Conservation (phyloP, 2,329 filamentous ascomycete species). For the Pseudocercospora macadamiae region DNA sequence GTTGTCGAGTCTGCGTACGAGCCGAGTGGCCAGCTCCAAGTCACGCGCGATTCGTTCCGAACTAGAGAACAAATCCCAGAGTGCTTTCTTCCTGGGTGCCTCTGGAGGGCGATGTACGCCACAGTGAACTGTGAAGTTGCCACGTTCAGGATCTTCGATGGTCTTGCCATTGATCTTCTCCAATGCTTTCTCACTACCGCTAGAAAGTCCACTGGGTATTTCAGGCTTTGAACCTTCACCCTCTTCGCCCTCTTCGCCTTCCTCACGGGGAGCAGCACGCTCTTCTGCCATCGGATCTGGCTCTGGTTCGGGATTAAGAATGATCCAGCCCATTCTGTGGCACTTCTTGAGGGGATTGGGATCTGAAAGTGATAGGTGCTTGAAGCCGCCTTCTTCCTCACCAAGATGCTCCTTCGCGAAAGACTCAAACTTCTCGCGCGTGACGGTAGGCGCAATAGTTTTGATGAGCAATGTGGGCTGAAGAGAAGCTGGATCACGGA, state of each 20-base stretch:
- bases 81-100: slow-evolving; percentile 86
- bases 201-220: slow-evolving; percentile 27
- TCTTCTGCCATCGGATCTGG: slow-evolving; percentile 65
- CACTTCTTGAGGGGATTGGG: slow-evolving; percentile 97
- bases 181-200: slow-evolving; percentile 70
- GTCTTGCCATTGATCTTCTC: slow-evolving; percentile 98
- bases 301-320: slow-evolving; percentile 81
- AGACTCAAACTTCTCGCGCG: slow-evolving; percentile 85
- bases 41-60: slow-evolving; percentile 93
- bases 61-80: slow-evolving; percentile 95
- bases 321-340: slow-evolving; percentile 97
- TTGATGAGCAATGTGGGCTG: slow-evolving; percentile 96
- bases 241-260: slow-evolving; percentile 27
- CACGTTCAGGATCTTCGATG: slow-evolving; percentile 88
- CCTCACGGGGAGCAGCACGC: slow-evolving; percentile 55
- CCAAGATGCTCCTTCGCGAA: slow-evolving; percentile 95
- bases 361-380: slow-evolving; percentile 93
- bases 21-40: slow-evolving; percentile 75
- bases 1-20: slow-evolving; percentile 82
- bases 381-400: slow-evolving; percentile 88
- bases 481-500: slow-evolving; percentile 83
- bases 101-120: slow-evolving; percentile 89
- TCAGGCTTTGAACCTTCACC: slow-evolving; percentile 15
- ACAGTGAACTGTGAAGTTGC: slow-evolving; percentile 96
- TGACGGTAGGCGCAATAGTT: slow-evolving; percentile 95